phyloP scores from a whole-genome alignment of 31 red algal species.

The Porphyra umbilicalis region DNA sequence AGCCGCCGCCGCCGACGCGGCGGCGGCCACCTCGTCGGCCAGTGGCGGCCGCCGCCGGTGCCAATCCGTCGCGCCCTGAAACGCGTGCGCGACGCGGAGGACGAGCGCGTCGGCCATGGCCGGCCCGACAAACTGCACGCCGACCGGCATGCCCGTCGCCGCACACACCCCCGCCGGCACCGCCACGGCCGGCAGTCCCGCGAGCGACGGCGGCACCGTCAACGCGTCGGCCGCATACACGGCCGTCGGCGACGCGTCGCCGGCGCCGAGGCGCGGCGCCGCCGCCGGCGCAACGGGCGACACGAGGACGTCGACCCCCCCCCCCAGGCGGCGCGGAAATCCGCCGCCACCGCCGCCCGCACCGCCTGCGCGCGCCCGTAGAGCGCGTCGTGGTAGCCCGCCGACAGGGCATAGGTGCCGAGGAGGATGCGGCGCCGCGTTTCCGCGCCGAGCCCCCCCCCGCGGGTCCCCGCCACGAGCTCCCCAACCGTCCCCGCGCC shows the following conservation, averaged over 20 bases:
- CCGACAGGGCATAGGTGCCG: slow-evolving; percentile 85
- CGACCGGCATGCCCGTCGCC: slow-evolving; percentile 50
- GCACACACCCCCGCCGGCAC: slow-evolving; percentile 52
- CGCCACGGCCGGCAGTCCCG: slow-evolving; percentile 78
- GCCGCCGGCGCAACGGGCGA: slow-evolving; percentile 70
- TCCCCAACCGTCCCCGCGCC: slow-evolving; percentile 12
- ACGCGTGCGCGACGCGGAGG: slow-evolving; percentile 74
- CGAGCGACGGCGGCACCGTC: slow-evolving; percentile 68
- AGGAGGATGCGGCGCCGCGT: slow-evolving; percentile 83
- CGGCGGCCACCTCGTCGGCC: background rate
- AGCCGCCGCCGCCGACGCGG: background rate
- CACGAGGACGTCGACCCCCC: slow-evolving; percentile 58
- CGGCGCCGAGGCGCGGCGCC: slow-evolving; percentile 61
- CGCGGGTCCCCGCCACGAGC: slow-evolving; percentile 59
- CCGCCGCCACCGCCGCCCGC: slow-evolving; percentile 26
- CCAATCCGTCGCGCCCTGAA: slow-evolving; percentile 61
- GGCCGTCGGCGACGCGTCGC: slow-evolving; percentile 41
- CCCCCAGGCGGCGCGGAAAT: slow-evolving; percentile 35
- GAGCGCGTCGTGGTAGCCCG: slow-evolving; percentile 93
- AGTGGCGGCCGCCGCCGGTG: slow-evolving; percentile 13
- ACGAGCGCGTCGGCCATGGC: slow-evolving; percentile 53
- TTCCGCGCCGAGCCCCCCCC: slow-evolving; percentile 67
- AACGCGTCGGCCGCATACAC: slow-evolving; percentile 72
- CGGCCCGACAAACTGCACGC: slow-evolving; percentile 78
- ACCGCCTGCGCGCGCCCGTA: slow-evolving; percentile 81